phyloP scores from a whole-genome alignment of 1,284 basidiomycete genomes.

The Ustilago curta region DNA sequence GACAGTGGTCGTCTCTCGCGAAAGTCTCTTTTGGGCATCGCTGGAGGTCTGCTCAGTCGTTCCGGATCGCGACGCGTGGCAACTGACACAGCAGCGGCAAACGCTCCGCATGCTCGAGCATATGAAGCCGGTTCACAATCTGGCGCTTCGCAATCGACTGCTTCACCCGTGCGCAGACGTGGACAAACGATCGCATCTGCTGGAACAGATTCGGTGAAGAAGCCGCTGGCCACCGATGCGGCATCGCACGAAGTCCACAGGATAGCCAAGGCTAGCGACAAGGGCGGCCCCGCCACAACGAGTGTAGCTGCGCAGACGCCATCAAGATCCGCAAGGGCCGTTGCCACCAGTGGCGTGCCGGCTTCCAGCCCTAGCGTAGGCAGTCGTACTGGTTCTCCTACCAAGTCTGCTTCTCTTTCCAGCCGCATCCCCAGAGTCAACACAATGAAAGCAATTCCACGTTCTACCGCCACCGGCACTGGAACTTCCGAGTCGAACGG shows the following conservation, averaged over 20 bases:
- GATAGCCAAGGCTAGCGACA: slow-evolving; percentile 4
- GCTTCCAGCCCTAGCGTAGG: slow-evolving; percentile 23
- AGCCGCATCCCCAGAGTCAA: slow-evolving; percentile 58
- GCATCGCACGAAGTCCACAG: slow-evolving; percentile 8
- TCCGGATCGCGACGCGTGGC: slow-evolving; percentile 38
- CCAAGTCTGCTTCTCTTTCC: slow-evolving; percentile 35
- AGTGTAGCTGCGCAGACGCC: slow-evolving; percentile 18
- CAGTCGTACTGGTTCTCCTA: slow-evolving; percentile 35
- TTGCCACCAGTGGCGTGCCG: slow-evolving; percentile 13
- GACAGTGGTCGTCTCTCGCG: slow-evolving; percentile 55
- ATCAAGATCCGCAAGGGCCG: slow-evolving; percentile 20
- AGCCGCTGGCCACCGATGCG: slow-evolving; percentile 1
- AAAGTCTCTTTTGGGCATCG: slow-evolving; percentile 60
- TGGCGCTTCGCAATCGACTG: slow-evolving; percentile 8
- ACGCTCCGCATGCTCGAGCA: neutral
- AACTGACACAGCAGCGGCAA: slow-evolving; percentile 5
- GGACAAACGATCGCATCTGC: slow-evolving; percentile 15
- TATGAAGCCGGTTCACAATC: slow-evolving; percentile 3
- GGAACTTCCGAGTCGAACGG: slow-evolving; percentile 25
- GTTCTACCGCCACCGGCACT: slow-evolving; percentile 9
- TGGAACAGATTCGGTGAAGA: slow-evolving; percentile 6
- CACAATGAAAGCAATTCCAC: slow-evolving; percentile 35
- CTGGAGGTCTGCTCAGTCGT: slow-evolving; percentile 44
- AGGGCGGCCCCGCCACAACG: neutral
- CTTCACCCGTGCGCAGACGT: slow-evolving; percentile 24